Conservation (phyloP, 1,284 basidiomycete species). For the Marasmius tenuissimus region DNA sequence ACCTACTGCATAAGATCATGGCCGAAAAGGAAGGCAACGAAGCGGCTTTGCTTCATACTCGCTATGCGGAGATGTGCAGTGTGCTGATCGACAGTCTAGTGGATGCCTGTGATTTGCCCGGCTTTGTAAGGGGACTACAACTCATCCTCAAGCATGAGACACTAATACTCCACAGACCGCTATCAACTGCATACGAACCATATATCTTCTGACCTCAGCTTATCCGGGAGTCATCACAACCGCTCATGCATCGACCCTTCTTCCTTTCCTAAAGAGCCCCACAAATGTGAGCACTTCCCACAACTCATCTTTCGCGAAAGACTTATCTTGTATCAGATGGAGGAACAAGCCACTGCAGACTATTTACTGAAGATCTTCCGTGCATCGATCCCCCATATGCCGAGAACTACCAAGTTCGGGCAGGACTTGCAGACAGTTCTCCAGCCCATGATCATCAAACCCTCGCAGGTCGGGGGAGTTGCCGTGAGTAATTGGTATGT, state of each 20-base stretch:
- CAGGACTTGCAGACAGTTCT: slow-evolving; percentile 79
- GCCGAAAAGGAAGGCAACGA: slow-evolving; percentile 56
- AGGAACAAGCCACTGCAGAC: slow-evolving; percentile 82
- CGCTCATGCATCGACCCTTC: slow-evolving; percentile 74
- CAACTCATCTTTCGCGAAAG: not conserved
- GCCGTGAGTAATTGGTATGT: slow-evolving; percentile 41
- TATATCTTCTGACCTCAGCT: slow-evolving; percentile 79
- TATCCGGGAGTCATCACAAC: slow-evolving; percentile 82
- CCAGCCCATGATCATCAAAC: slow-evolving; percentile 87
- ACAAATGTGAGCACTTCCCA: slow-evolving; percentile 51
- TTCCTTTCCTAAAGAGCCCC: slow-evolving; percentile 86
- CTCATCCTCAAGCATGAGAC: slow-evolving; percentile 15
- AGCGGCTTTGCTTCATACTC: slow-evolving; percentile 52
- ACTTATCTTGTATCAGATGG: slow-evolving; percentile 46
- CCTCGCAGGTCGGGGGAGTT: slow-evolving; percentile 63
- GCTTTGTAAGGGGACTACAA: slow-evolving; percentile 57
- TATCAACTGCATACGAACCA: slow-evolving; percentile 79
- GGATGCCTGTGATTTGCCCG: slow-evolving; percentile 77
- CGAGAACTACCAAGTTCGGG: slow-evolving; percentile 85
- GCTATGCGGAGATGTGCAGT: slow-evolving; percentile 79
- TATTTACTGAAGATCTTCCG: slow-evolving; percentile 88
- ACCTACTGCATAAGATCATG: slow-evolving; percentile 81
- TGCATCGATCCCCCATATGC: slow-evolving; percentile 82
- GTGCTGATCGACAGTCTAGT: slow-evolving; percentile 84
- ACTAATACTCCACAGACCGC: slow-evolving; percentile 55